Evolutionary conservation across 768 basidiomycete species (phyloP).

Genomic region (Leccinum truebloodii): DNA sequence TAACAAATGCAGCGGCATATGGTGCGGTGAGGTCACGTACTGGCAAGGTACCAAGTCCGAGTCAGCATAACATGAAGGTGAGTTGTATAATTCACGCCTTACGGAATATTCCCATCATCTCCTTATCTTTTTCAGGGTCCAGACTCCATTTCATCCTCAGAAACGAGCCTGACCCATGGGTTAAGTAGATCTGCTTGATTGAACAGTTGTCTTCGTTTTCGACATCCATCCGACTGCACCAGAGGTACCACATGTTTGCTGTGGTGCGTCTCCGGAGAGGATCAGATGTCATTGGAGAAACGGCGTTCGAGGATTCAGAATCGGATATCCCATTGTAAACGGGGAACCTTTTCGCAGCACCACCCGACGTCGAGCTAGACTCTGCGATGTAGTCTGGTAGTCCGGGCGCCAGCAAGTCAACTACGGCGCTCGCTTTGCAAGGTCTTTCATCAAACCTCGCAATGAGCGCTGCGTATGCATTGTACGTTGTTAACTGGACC

Average conservation of each 20-base stretch:
- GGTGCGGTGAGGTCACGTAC: background rate
- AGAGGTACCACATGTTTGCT: background rate
- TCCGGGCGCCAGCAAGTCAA: background rate
- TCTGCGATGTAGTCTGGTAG: background rate
- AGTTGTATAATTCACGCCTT: background rate
- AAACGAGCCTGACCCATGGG: background rate
- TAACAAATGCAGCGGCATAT: background rate
- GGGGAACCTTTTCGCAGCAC: background rate
- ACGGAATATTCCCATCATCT: background rate
- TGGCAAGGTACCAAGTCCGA: background rate
- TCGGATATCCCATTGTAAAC: background rate
- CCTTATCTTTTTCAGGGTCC: background rate
- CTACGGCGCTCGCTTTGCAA: background rate
- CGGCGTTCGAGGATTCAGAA: background rate
- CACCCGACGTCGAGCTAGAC: background rate
- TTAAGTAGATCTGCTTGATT: background rate
- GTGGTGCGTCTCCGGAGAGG: background rate
- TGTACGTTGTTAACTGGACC: background rate
- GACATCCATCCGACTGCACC: background rate
- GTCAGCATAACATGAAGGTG: background rate
- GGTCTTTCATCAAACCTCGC: background rate
- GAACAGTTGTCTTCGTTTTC: background rate
- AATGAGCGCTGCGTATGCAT: background rate
- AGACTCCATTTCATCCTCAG: background rate
- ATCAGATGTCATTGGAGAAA: background rate